These are phyloP conservation scores for Rubroshorea leprosula DNA, from an alignment of 345 rosid genomes.

Conservation along the genomic window DNA sequence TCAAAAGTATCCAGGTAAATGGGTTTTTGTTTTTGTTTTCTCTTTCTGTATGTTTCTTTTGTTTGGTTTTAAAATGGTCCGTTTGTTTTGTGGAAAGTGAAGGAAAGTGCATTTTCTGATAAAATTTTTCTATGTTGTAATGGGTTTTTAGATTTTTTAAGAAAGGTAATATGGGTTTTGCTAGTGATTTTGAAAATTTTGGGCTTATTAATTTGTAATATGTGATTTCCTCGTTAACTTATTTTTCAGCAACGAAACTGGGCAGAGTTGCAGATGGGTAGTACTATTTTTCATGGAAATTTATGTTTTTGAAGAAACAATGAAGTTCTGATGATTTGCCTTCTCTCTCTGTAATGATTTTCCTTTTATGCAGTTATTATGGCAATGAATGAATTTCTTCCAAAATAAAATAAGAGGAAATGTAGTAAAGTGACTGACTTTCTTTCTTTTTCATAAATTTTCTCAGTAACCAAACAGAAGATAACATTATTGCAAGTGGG, in stretches of 20 bases:
- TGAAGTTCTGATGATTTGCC: slow-evolving; percentile 18
- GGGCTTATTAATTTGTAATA: too few species aligned
- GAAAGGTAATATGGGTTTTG: too few species aligned
- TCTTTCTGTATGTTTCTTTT: slow-evolving; percentile 2
- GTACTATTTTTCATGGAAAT: slow-evolving; percentile 11
- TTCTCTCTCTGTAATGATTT: slow-evolving; percentile 27
- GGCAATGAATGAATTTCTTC: slow-evolving; percentile 5
- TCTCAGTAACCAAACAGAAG: neutral
- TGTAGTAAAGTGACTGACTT: slow-evolving; percentile 6
- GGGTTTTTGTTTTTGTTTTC: neutral
- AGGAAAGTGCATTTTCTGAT: neutral
- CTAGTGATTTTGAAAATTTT: too few species aligned
- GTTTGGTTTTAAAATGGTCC: neutral
- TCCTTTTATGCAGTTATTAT: slow-evolving; percentile 13
- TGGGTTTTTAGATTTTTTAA: too few species aligned
- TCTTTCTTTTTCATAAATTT: neutral
- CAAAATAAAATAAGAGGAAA: neutral
- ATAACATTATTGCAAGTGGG: neutral
- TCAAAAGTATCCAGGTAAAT: slow-evolving; percentile 59
- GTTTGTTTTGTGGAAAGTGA: slow-evolving; percentile 28
- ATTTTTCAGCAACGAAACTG: slow-evolving; percentile 7
- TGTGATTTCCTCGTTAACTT: neutral
- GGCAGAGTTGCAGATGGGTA: slow-evolving; percentile 21
- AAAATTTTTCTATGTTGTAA: too few species aligned
- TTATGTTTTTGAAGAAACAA: slow-evolving; percentile 8